Percentiles rank a stretch among this genome's conserved stretches.
Evolutionary conservation across 345 rosid genomes (phyloP).

Genomic region (Euphorbia lathyris): DNA sequence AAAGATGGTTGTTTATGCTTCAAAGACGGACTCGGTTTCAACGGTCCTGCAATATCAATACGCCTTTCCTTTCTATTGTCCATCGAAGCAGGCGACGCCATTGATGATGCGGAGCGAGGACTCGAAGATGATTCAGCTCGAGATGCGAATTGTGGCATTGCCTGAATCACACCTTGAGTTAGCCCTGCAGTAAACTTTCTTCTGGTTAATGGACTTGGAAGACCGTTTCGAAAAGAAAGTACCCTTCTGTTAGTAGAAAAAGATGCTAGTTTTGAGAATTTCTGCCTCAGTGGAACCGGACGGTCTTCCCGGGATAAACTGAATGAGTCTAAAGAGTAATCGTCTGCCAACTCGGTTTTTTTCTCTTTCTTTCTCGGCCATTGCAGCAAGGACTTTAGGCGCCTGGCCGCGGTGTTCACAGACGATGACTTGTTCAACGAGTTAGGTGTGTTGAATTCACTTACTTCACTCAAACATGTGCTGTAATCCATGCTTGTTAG

Average conservation of each 20-base stretch:
- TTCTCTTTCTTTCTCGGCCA: conserved; percentile 58
- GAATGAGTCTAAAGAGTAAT: conserved; percentile 29
- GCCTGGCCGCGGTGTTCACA: conserved; percentile 40
- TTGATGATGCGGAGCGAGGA: conserved; percentile 35
- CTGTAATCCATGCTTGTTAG: conserved; percentile 36
- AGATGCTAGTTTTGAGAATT: conserved; percentile 44
- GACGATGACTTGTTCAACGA: conserved; percentile 27
- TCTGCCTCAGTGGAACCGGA: conserved; percentile 68
- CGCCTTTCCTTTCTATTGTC: conserved; percentile 24
- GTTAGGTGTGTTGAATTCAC: conserved; percentile 31
- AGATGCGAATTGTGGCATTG: conserved; percentile 39
- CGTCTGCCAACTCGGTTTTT: conserved; percentile 27
- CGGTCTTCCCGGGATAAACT: conserved; percentile 23
- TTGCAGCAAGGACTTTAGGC: conserved; percentile 58
- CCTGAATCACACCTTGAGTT: conserved; percentile 69
- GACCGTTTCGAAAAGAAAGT: conserved; percentile 42
- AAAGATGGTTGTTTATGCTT: conserved; percentile 39
- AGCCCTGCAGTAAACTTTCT: conserved; percentile 58
- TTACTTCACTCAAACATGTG: conserved; percentile 42
- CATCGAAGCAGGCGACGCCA: conserved; percentile 35
- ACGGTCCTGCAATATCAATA: conserved; percentile 10
- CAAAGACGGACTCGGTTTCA: conserved; percentile 14
- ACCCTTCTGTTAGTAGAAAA: conserved; percentile 40
- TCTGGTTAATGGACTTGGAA: conserved; percentile 73
- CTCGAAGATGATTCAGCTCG: conserved; percentile 41